Evolutionary conservation across 257 asterid genomes (phyloP).

Genomic region (Petrea volubilis): DNA sequence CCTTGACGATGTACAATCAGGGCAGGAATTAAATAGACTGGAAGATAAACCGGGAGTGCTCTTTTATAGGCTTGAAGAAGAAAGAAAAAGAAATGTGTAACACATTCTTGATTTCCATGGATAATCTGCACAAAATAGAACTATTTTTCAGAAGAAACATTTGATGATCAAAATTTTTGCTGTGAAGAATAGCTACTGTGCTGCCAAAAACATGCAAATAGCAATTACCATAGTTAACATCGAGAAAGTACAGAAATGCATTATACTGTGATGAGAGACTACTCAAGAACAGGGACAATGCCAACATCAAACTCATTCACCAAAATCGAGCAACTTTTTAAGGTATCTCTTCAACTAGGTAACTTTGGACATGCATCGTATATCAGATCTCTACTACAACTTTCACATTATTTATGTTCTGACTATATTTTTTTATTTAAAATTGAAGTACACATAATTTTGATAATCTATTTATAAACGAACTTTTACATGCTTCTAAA

Average conservation of each 20-base stretch:
- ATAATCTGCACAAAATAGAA: constrained; percentile 61
- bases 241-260: neutral
- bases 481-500: neutral
- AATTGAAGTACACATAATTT: too few relatives aligned
- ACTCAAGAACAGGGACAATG: too few relatives aligned
- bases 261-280: neutral
- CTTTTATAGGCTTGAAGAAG: constrained; percentile 86
- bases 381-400: too few relatives aligned
- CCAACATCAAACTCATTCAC: too few relatives aligned
- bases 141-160: neutral
- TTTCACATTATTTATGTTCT: too few relatives aligned
- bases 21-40: constrained; percentile 92
- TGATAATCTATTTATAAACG: too few relatives aligned
- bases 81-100: constrained; percentile 72
- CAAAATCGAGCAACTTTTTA: too few relatives aligned
- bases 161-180: neutral
- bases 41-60: constrained; percentile 95
- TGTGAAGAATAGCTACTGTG: neutral
- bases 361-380: too few relatives aligned
- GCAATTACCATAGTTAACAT: constrained; percentile 9
- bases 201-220: constrained; percentile 13
- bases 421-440: too few relatives aligned
- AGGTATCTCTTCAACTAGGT: too few relatives aligned
- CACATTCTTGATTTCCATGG: constrained; percentile 87
- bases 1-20: constrained; percentile 93